Percentiles rank a stretch among this genome's conserved stretches.
Evolutionary conservation across 352 stramenopile genomes (phyloP).

Genomic region (Phytopythium aichiense): DNA sequence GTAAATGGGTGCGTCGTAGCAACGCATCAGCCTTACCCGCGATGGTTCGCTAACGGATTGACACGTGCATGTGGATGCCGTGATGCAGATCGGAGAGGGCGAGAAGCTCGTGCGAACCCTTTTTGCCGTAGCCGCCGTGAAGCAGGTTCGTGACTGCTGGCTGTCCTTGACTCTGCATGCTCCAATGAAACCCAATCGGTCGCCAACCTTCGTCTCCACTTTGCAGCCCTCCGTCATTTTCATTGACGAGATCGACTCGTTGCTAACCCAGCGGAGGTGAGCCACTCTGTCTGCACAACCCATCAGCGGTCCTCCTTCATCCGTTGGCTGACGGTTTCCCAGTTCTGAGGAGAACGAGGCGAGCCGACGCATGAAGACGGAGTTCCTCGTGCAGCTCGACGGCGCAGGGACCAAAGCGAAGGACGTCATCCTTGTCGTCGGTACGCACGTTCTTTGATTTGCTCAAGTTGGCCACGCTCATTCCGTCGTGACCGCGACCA

Average conservation of each 20-base stretch:
- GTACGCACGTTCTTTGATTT: slow-evolving; percentile 22
- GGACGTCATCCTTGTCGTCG: slow-evolving; percentile 89
- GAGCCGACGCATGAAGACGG: slow-evolving; percentile 96
- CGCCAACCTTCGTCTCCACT: slow-evolving; percentile 1
- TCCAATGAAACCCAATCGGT: not conserved
- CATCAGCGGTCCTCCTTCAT: not conserved
- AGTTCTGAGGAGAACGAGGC: slow-evolving; percentile 97
- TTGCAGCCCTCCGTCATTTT: slow-evolving; percentile 96
- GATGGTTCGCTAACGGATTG: not conserved
- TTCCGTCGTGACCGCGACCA: slow-evolving; percentile 10
- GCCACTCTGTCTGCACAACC: not conserved
- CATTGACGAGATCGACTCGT: slow-evolving; percentile 99
- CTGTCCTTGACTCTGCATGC: not conserved
- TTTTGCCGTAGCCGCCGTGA: slow-evolving; percentile 94
- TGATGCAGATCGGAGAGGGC: slow-evolving; percentile 93
- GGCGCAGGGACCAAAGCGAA: slow-evolving; percentile 89
- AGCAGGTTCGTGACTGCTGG: slow-evolving; percentile 40
- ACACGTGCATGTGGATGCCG: not conserved
- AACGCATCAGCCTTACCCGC: not conserved
- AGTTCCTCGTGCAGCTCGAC: slow-evolving; percentile 98
- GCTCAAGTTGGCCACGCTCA: not conserved
- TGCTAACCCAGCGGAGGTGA: slow-evolving; percentile 94
- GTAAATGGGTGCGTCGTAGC: slow-evolving; percentile 92
- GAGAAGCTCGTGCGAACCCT: slow-evolving; percentile 97
- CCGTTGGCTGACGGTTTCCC: slow-evolving; percentile 1